A percentile compares a stretch with the other conserved stretches of the same genome.
Conservation (phyloP, 2,329 filamentous ascomycete genomes). For the Hypocrella siamensis region DNA sequence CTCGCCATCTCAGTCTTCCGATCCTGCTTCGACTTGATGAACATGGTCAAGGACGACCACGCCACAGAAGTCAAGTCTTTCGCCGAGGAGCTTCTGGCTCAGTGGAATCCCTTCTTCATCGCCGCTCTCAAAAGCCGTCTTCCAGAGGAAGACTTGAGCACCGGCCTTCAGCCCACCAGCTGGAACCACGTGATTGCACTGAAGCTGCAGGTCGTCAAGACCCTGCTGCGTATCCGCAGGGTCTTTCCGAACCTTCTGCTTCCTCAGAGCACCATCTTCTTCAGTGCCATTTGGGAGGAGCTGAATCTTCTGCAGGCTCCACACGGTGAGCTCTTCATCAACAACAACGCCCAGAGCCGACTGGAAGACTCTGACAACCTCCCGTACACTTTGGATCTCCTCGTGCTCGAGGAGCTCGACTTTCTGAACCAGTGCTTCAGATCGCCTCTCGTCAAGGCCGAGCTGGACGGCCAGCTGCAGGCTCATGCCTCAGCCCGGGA, state of each 20-base stretch:
- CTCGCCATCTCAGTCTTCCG: conserved; percentile 83
- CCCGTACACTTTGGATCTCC: conserved; percentile 88
- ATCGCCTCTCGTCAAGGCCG: conserved; percentile 73
- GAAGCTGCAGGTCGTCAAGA: conserved; percentile 90
- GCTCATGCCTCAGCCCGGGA: conserved; percentile 42
- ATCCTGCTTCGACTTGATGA: conserved; percentile 83
- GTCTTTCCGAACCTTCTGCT: conserved; percentile 73
- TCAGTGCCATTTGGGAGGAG: conserved; percentile 81
- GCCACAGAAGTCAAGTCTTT: conserved; percentile 75
- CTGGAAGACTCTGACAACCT: conserved; percentile 80
- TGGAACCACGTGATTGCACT: conserved; percentile 76
- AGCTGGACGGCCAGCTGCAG: conserved; percentile 68
- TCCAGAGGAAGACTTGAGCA: conserved; percentile 41
- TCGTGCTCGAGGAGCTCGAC: conserved; percentile 87
- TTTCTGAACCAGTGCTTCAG: conserved; percentile 84
- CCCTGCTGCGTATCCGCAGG: conserved; percentile 72
- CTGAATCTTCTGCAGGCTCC: conserved; percentile 54
- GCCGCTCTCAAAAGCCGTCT: conserved; percentile 60
- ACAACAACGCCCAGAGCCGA: conserved; percentile 70
- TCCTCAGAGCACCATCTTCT: conserved; percentile 68
- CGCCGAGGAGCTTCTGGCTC: conserved; percentile 66
- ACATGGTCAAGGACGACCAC: conserved; percentile 93
- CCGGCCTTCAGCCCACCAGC: conserved; percentile 38
- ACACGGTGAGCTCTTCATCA: conserved; percentile 75
- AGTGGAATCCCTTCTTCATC: conserved; percentile 85